Base-by-base conservation (phyloP, 208 protist genomes). In the Trypanosoma mega region DNA sequence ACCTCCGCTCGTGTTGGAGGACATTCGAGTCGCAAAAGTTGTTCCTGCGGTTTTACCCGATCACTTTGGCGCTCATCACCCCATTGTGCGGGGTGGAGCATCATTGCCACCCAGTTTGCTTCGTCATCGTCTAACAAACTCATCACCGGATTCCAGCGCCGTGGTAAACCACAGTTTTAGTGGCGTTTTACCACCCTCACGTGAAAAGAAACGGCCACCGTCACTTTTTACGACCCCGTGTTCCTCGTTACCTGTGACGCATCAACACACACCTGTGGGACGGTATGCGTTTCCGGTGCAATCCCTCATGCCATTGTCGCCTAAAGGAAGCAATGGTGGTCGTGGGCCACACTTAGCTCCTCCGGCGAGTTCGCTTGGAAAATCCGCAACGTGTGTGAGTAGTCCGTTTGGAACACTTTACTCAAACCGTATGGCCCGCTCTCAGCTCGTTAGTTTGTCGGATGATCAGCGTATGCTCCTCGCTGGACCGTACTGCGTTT, bases 401-500 rank as follows among this genome's bases (percentile, higher is more conserved):
- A 21, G 18, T n/a, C 33, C 11, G 3, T 23, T 7, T 39, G 2
- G 20, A 21, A 27, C 31, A 33, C 21, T 27, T 54, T 12, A 37
- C 11, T 18, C 1, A 31, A 9, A 55, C 23, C 37, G 33, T 59
- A 9, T 29, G 8, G 37, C 33, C 33, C 26, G 6, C 9, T 12
- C 18, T 14, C 31, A 11, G 53, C 36, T 27, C 14, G 29, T 90
- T 14, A 78, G 78, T 20, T 52, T 91, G 33, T 90, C 82, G 4
- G 74, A 88, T 34, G 80, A 91, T 61, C 31, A 69, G 24, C 50
- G 49, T 27, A 74, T 74, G 7, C 69, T 94, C 21, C 66, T 87
- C 45, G 87, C 77, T 6, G 83, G 87, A 14, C 66, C 78, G n/a
- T 94, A 88, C 53, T 76, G 75, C 24, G 87, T 94, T n/a, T 88